These are phyloP conservation scores for Trichoderma sp. DNA, from an alignment of 2,329 filamentous ascomycete genomes.

Conservation along the genomic window DNA sequence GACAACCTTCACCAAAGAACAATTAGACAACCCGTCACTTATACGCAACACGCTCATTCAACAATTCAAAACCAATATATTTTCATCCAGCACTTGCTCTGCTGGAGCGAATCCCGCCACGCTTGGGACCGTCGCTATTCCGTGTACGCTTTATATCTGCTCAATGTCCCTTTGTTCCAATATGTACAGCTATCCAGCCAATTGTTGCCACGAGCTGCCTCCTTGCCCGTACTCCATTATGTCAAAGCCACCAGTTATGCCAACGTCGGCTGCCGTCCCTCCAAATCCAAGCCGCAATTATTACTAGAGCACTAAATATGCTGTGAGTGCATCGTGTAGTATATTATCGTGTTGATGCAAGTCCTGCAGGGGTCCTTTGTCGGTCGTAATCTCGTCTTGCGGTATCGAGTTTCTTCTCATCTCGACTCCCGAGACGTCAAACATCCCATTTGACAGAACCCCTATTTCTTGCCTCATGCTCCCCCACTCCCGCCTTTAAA, in stretches of 20 bases:
- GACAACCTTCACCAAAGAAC: no score
- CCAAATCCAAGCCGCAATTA: slow-evolving; percentile 10
- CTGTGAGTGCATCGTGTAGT: neutral
- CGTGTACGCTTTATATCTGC: slow-evolving; percentile 13
- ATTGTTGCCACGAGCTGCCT: neutral
- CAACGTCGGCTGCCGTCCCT: neutral
- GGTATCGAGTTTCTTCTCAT: neutral
- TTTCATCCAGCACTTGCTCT: slow-evolving; percentile 5
- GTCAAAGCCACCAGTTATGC: slow-evolving; percentile 8
- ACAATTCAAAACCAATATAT: slow-evolving; percentile 13
- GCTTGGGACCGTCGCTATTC: neutral
- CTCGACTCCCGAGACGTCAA: neutral
- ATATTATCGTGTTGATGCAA: neutral
- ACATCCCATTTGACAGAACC: neutral
- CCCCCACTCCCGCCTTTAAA: neutral
- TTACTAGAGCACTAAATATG: neutral
- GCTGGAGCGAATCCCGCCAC: neutral
- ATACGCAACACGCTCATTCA: neutral
- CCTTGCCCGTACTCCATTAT: neutral
- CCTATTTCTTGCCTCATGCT: slow-evolving; percentile 3
- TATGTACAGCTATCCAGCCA: slow-evolving; percentile 21
- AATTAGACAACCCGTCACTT: no score
- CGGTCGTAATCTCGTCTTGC: neutral
- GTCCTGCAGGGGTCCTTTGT: neutral
- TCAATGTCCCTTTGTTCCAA: slow-evolving; percentile 1